These are phyloP conservation scores for Cyclocybe aegerita DNA, from an alignment of 768 basidiomycete genomes.

Conservation along the genomic window DNA sequence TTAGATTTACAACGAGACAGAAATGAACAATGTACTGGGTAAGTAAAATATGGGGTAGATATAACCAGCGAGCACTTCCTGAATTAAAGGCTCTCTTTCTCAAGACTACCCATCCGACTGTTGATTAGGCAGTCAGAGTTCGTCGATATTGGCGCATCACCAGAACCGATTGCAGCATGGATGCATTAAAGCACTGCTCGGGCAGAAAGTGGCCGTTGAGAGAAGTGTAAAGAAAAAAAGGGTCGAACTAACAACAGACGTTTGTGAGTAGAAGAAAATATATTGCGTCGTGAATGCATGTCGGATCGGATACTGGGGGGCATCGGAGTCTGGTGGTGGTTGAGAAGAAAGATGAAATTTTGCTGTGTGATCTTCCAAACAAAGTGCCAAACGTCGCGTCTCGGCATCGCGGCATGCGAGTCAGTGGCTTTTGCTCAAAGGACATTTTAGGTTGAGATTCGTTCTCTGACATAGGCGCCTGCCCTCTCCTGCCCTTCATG, in stretches of 20 bases:
- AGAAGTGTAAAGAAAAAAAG: constrained; percentile 1
- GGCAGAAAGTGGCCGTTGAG: constrained; percentile 69
- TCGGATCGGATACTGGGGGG: neutral
- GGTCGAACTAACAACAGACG: neutral
- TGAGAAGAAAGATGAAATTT: constrained; percentile 1
- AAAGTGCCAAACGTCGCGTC: constrained; percentile 22
- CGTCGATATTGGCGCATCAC: constrained; percentile 67
- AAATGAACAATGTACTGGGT: no score
- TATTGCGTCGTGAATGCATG: neutral
- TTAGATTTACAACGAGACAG: neutral
- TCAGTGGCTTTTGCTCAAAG: neutral
- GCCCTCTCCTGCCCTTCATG: no score
- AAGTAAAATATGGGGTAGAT: constrained; percentile 26
- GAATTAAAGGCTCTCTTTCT: constrained; percentile 32
- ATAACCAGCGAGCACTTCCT: constrained; percentile 31
- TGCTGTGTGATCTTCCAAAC: constrained; percentile 9
- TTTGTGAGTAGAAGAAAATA: neutral
- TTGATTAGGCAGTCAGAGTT: constrained; percentile 53
- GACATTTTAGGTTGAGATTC: no score
- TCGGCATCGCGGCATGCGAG: constrained; percentile 3
- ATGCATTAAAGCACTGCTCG: constrained; percentile 59
- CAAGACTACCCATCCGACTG: constrained; percentile 47
- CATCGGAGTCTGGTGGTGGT: neutral
- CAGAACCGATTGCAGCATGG: constrained; percentile 79
- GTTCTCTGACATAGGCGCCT: no score